Evolutionary conservation across 202 grass and related monocot genomes (phyloP).

Genomic region (Miscanthus sacchariflorus): DNA sequence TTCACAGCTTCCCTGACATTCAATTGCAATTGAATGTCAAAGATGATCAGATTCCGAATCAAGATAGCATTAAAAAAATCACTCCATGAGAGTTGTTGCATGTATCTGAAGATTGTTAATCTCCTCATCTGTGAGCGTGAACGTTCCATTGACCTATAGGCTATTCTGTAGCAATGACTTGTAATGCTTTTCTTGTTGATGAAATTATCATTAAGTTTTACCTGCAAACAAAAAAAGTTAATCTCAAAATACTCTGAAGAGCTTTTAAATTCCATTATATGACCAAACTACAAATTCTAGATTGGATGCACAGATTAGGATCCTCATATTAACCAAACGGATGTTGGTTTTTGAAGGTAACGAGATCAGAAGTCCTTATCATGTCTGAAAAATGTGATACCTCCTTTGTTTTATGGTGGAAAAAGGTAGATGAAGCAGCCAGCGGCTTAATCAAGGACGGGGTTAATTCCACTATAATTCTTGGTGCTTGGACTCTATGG

Average conservation of each 20-base stretch:
- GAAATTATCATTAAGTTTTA: constrained; percentile 92
- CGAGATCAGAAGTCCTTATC: not conserved
- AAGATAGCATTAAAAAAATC: constrained; percentile 7
- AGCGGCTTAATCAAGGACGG: too few relatives aligned
- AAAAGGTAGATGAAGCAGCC: too few relatives aligned
- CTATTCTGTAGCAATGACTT: constrained; percentile 92
- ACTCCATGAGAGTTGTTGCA: not conserved
- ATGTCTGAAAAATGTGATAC: too few relatives aligned
- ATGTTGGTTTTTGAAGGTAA: not conserved
- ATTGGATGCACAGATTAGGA: not conserved
- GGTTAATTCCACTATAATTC: too few relatives aligned
- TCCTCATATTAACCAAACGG: not conserved
- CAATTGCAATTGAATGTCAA: constrained; percentile 64
- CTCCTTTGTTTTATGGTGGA: too few relatives aligned
- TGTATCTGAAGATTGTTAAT: constrained; percentile 90
- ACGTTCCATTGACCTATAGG: constrained; percentile 89
- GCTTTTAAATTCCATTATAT: constrained; percentile 26
- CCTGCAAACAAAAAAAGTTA: constrained; percentile 50
- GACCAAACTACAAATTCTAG: constrained; percentile 1
- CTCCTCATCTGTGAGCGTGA: constrained; percentile 88
- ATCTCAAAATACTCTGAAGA: not conserved
- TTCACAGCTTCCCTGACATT: constrained; percentile 85
- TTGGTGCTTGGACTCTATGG: too few relatives aligned
- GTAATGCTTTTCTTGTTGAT: constrained; percentile 98
- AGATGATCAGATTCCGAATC: constrained; percentile 28